phyloP scores from a whole-genome alignment of 768 basidiomycete genomes.

The Psilocybe cubensis region DNA sequence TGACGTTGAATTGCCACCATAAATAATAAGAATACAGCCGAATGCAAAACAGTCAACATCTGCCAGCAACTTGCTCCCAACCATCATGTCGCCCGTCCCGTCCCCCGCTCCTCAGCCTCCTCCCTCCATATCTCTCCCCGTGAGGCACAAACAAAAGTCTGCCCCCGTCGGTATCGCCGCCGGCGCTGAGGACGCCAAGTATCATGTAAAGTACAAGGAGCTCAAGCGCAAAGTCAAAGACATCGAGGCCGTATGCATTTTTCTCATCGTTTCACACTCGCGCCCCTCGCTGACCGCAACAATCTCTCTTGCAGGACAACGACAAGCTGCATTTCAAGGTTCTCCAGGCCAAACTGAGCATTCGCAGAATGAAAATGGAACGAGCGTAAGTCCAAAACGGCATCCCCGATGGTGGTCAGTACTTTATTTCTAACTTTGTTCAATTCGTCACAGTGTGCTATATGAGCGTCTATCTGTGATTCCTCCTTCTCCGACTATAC shows the following conservation, averaged over 20 bases:
- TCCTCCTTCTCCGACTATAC: constrained; percentile 57
- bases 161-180: constrained; percentile 69
- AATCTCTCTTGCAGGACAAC: constrained; percentile 64
- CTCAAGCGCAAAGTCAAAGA: constrained; percentile 88
- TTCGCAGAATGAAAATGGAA: constrained; percentile 87
- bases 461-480: constrained; percentile 76
- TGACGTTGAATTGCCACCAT: constrained; percentile 9
- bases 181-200: constrained; percentile 84
- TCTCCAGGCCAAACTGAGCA: constrained; percentile 76
- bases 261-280: constrained; percentile 13
- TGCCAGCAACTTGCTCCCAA: constrained; percentile 35
- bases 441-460: constrained; percentile 49
- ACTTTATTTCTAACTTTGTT: constrained; percentile 17
- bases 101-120: constrained; percentile 52
- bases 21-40: constrained; percentile 27
- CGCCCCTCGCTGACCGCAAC: constrained; percentile 14
- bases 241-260: constrained; percentile 68
- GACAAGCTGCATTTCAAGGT: constrained; percentile 87
- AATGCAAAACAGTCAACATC: constrained; percentile 33
- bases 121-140: constrained; percentile 39
- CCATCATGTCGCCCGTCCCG: constrained; percentile 71
- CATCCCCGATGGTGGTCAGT: background rate
- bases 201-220: constrained; percentile 87
- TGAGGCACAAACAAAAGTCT: constrained; percentile 51
- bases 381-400: constrained; percentile 66